Percentiles rank a stretch among this genome's conserved stretches.
Evolutionary conservation across 768 basidiomycete species (phyloP).

Genomic region (Collybia nuda): DNA sequence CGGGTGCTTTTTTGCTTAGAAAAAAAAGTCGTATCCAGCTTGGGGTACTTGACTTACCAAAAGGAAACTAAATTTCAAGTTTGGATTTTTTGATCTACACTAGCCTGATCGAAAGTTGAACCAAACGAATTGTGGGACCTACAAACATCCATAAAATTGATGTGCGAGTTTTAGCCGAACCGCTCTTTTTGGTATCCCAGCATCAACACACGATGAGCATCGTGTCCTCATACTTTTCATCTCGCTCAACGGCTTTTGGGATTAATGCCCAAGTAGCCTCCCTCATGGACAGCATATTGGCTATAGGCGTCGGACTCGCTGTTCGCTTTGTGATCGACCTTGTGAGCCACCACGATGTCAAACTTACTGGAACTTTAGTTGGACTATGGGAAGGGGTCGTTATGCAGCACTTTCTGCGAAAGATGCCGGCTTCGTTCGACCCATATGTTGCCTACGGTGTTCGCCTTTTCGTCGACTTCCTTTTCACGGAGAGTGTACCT

Average conservation of each 20-base stretch:
- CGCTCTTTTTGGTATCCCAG: conserved; percentile 11
- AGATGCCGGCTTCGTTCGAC: conserved; percentile 63
- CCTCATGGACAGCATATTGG: conserved; percentile 68
- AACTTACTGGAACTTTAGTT: conserved; percentile 61
- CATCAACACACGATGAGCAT: conserved; percentile 25
- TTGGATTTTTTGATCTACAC: too few relatives aligned
- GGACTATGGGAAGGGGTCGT: conserved; percentile 51
- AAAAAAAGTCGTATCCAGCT: too few relatives aligned
- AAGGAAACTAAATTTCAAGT: too few relatives aligned
- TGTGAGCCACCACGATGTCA: conserved; percentile 48
- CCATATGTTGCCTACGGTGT: conserved; percentile 69
- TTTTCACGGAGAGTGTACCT: conserved; percentile 53
- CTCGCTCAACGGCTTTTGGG: conserved; percentile 29
- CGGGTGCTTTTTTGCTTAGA: too few relatives aligned
- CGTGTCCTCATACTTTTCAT: conserved; percentile 36
- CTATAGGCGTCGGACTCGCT: conserved; percentile 66
- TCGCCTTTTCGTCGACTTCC: conserved; percentile 70
- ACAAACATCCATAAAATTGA: conserved; percentile 5
- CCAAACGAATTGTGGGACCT: conserved; percentile 2
- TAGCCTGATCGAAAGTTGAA: too few relatives aligned
- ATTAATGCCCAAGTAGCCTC: conserved; percentile 32
- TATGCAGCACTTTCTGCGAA: conserved; percentile 68
- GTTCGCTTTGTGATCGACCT: conserved; percentile 62
- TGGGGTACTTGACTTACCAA: too few relatives aligned
- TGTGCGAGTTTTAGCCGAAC: conserved; percentile 12